Evolutionary conservation across 2,329 filamentous ascomycete genomes (phyloP).

Genomic region (Fusarium aywerte): DNA sequence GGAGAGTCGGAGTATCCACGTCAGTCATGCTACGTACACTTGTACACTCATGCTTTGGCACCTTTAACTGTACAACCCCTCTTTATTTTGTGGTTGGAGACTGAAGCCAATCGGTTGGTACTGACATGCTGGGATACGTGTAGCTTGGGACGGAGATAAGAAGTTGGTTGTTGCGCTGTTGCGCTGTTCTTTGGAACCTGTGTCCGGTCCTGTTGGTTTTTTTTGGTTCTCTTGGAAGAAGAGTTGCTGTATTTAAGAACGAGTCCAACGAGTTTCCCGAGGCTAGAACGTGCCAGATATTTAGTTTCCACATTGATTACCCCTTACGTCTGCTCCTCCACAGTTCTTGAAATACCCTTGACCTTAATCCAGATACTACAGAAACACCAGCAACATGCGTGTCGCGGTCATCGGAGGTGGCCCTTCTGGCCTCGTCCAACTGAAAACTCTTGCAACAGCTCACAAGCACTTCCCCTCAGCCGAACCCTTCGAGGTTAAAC

Average conservation of each 20-base stretch:
- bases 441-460: not conserved
- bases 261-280: too few relatives aligned
- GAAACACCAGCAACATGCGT: not conserved
- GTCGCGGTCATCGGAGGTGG: not conserved
- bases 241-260: not conserved
- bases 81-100: not conserved
- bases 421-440: not conserved
- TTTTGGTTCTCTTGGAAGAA: not conserved
- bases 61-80: not conserved
- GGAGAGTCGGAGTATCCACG: not conserved
- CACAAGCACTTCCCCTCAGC: not conserved
- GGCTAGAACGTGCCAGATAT: not conserved
- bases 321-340: too few relatives aligned
- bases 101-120: not conserved
- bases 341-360: too few relatives aligned
- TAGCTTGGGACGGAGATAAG: not conserved
- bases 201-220: not conserved
- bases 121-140: not conserved
- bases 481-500: not conserved
- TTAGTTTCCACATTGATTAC: not conserved
- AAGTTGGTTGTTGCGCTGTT: not conserved
- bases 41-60: not conserved
- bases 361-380: too few relatives aligned
- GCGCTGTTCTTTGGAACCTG: not conserved
- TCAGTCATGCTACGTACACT: not conserved